A percentile compares a stretch with the other conserved stretches of the same genome.
phyloP scores from a whole-genome alignment of 2,329 filamentous ascomycete species.

The Cytospora piceicola region DNA sequence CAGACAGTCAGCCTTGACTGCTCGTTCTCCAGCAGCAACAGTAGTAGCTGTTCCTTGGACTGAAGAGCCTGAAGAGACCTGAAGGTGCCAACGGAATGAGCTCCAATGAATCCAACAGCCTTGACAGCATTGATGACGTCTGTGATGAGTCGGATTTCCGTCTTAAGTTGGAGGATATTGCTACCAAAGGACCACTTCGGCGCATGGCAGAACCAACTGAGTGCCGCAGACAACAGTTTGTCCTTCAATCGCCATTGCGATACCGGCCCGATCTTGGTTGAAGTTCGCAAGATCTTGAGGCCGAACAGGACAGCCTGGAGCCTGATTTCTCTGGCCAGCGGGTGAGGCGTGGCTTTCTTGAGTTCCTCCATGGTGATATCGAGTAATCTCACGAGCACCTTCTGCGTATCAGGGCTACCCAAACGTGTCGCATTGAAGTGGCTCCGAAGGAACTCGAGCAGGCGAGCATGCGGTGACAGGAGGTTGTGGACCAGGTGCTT shows the following conservation, averaged over 20 bases:
- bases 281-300: conserved; percentile 74
- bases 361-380: conserved; percentile 78
- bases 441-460: conserved; percentile 88
- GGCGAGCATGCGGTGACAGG: conserved; percentile 81
- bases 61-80: conserved; percentile 73
- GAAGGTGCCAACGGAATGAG: conserved; percentile 55
- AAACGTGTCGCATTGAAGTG: conserved; percentile 94
- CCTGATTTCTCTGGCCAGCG: conserved; percentile 87
- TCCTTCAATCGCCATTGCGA: conserved; percentile 86
- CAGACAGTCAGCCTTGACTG: conserved; percentile 83
- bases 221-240: conserved; percentile 79
- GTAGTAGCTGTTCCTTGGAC: conserved; percentile 81
- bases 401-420: conserved; percentile 79
- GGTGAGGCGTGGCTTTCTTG: conserved; percentile 72
- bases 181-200: conserved; percentile 95
- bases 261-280: conserved; percentile 64
- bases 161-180: conserved; percentile 90
- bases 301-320: conserved; percentile 87
- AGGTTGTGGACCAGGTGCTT: conserved; percentile 81
- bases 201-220: conserved; percentile 85
- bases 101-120: conserved; percentile 63
- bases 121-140: conserved; percentile 74
- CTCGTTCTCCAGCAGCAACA: conserved; percentile 82
- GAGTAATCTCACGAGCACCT: conserved; percentile 80
- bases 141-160: conserved; percentile 79